These are phyloP conservation scores for Buddleja alternifolia DNA, from an alignment of 257 asterid species.

Conservation along the genomic window DNA sequence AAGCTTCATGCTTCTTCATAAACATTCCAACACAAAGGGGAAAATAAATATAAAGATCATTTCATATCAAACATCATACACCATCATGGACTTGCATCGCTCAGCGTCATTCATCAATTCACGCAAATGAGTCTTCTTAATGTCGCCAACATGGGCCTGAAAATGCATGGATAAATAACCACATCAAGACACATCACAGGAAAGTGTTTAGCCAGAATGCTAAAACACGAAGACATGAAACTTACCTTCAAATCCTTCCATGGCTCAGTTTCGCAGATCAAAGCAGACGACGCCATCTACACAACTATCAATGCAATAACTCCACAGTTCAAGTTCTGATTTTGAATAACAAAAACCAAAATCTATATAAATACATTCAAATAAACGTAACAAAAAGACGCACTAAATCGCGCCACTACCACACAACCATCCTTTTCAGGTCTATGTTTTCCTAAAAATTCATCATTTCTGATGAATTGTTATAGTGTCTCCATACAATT, in stretches of 20 bases:
- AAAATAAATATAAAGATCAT: background rate
- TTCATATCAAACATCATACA: constrained; percentile 51
- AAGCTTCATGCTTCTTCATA: constrained; percentile 14
- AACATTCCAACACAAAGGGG: background rate
- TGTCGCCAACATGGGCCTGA: constrained; percentile 85
- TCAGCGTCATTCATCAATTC: constrained; percentile 71
- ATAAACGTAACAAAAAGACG: background rate
- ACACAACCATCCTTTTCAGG: background rate
- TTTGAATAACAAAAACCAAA: background rate
- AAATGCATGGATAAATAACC: constrained; percentile 32
- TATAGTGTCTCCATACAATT: background rate
- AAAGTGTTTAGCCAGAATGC: background rate
- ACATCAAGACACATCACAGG: constrained; percentile 22
- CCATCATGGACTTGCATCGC: constrained; percentile 85
- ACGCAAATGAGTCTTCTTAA: constrained; percentile 84
- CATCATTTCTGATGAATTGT: background rate
- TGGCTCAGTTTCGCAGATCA: constrained; percentile 65
- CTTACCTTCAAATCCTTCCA: constrained; percentile 90
- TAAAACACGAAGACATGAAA: background rate
- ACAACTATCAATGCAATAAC: constrained; percentile 27
- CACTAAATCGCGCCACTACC: background rate
- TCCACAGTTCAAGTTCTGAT: constrained; percentile 26
- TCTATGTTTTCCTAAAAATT: background rate
- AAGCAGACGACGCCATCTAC: constrained; percentile 75
- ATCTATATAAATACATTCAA: background rate